phyloP scores from a whole-genome alignment of 257 asterid genomes.

The Scutellaria baicalensis region DNA sequence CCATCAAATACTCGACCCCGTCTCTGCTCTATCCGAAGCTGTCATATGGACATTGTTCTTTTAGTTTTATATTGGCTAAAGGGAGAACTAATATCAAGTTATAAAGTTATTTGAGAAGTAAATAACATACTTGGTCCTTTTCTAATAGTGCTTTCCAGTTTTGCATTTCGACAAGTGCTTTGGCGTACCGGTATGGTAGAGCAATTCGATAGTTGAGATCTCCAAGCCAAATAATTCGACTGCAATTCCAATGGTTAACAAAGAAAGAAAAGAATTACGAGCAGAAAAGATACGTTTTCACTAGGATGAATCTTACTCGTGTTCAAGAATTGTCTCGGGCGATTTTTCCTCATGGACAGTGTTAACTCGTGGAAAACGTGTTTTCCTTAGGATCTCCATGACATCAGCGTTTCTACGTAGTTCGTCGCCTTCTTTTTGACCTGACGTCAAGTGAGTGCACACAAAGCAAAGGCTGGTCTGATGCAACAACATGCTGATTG shows the following conservation, averaged over 20 bases:
- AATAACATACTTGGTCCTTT: slow-evolving; percentile 69
- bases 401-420: slow-evolving; percentile 83
- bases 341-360: slow-evolving; percentile 55
- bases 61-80: not conserved
- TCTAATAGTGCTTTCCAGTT: slow-evolving; percentile 88
- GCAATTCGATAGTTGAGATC: slow-evolving; percentile 89
- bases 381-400: slow-evolving; percentile 78
- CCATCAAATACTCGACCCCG: slow-evolving; percentile 84
- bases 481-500: slow-evolving; percentile 79
- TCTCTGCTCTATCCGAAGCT: slow-evolving; percentile 93
- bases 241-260: slow-evolving; percentile 10
- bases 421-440: slow-evolving; percentile 88
- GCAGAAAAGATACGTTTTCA: not conserved
- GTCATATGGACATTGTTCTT: slow-evolving; percentile 7
- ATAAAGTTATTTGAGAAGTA: not conserved
- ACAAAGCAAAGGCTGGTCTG: slow-evolving; percentile 92
- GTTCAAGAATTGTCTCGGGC: slow-evolving; percentile 75
- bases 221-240: slow-evolving; percentile 93
- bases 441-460: slow-evolving; percentile 89
- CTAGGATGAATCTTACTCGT: slow-evolving; percentile 49
- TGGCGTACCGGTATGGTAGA: slow-evolving; percentile 78
- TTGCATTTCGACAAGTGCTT: slow-evolving; percentile 94
- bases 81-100: not conserved
- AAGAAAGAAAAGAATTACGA: not conserved
- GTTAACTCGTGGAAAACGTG: slow-evolving; percentile 72